Conservation (phyloP, 768 basidiomycete species). For the Kwoniella sp. region DNA sequence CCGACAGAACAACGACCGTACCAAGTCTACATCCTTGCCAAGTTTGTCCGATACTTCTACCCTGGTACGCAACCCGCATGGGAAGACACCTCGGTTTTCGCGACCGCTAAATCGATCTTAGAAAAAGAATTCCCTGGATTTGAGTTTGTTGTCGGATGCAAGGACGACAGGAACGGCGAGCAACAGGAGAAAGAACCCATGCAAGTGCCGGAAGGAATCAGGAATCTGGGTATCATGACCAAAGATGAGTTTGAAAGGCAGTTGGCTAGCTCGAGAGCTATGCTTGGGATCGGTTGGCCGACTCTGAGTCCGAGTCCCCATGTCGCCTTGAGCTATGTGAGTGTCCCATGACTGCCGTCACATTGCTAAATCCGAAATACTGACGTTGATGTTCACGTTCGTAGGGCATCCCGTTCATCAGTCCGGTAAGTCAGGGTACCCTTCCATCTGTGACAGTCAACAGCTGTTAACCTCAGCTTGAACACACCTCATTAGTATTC, state of each 20-base stretch:
- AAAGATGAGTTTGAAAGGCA: slow-evolving; percentile 24
- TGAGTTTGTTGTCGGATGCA: slow-evolving; percentile 27
- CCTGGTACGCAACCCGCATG: slow-evolving; percentile 23
- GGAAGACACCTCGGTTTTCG: slow-evolving; percentile 22
- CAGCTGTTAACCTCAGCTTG: neutral
- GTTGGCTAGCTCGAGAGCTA: slow-evolving; percentile 26
- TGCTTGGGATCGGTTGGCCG: slow-evolving; percentile 42
- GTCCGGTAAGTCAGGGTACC: slow-evolving; percentile 10
- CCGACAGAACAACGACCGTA: slow-evolving; percentile 12
- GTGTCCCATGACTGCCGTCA: slow-evolving; percentile 1
- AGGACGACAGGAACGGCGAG: slow-evolving; percentile 22
- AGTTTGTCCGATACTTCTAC: slow-evolving; percentile 30
- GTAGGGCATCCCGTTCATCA: slow-evolving; percentile 29
- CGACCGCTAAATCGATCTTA: slow-evolving; percentile 16
- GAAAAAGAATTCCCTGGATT: slow-evolving; percentile 23
- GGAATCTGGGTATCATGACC: slow-evolving; percentile 22
- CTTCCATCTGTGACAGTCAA: neutral
- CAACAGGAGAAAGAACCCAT: slow-evolving; percentile 14
- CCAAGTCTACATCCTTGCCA: slow-evolving; percentile 29
- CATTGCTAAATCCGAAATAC: too few relatives aligned
- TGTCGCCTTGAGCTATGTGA: slow-evolving; percentile 29
- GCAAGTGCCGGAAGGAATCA: slow-evolving; percentile 18
- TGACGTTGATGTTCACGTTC: slow-evolving; percentile 3
- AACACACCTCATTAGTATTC: slow-evolving; percentile 1
- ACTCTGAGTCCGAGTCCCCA: slow-evolving; percentile 37